phyloP scores from a whole-genome alignment of 2,329 filamentous ascomycete species.

The Nigrospora oryzae region DNA sequence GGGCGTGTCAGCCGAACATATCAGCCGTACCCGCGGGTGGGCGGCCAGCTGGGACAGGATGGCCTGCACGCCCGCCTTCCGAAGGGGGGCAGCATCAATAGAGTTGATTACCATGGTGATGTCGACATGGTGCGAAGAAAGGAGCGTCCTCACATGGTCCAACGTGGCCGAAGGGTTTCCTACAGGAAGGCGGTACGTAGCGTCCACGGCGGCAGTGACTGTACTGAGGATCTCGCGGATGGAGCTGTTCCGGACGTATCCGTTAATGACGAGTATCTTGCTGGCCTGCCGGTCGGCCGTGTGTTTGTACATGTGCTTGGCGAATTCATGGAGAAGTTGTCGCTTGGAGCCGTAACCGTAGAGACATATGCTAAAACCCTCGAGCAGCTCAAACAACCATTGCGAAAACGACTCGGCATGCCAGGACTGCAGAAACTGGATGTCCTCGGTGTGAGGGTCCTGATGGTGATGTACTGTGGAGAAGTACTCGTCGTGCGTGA shows the following conservation, averaged over 20 bases:
- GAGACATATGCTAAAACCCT: slow-evolving; percentile 82
- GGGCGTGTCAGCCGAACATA: slow-evolving; percentile 80
- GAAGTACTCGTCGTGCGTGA: slow-evolving; percentile 92
- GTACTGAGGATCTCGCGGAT: slow-evolving; percentile 63
- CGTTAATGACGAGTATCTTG: slow-evolving; percentile 78
- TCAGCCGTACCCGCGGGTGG: slow-evolving; percentile 61
- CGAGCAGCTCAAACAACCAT: slow-evolving; percentile 83
- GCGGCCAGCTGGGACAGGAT: slow-evolving; percentile 70
- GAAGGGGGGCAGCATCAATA: slow-evolving; percentile 71
- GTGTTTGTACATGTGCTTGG: slow-evolving; percentile 54
- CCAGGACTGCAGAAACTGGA: slow-evolving; percentile 62
- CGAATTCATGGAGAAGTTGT: slow-evolving; percentile 65
- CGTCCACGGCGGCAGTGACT: slow-evolving; percentile 55
- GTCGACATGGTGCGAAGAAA: slow-evolving; percentile 39
- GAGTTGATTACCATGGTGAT: slow-evolving; percentile 76
- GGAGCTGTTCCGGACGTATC: slow-evolving; percentile 61
- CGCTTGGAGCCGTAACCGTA: slow-evolving; percentile 93
- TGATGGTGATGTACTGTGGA: slow-evolving; percentile 52
- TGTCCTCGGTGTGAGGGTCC: slow-evolving; percentile 64
- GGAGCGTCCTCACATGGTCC: slow-evolving; percentile 52
- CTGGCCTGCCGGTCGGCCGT: slow-evolving; percentile 28
- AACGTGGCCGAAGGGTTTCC: slow-evolving; percentile 63
- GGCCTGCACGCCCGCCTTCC: slow-evolving; percentile 60
- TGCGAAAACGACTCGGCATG: slow-evolving; percentile 80
- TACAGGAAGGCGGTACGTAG: slow-evolving; percentile 38